These are phyloP conservation scores for Mycena albidolilacea DNA, from an alignment of 768 basidiomycete genomes.

Conservation along the genomic window DNA sequence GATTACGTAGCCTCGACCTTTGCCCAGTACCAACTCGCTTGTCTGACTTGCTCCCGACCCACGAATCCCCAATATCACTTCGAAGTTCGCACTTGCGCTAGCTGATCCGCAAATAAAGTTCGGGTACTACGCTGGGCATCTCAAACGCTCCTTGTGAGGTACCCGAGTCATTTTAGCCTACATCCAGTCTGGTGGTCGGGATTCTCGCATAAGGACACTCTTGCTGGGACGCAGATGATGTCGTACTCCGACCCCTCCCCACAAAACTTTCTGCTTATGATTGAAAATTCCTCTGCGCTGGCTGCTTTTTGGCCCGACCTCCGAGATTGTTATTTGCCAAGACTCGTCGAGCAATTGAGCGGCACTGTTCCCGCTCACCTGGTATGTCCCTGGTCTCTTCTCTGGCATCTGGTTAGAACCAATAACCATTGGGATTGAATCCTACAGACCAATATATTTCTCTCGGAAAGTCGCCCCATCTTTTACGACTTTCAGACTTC, in stretches of 20 bases:
- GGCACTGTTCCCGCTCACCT: slow-evolving; percentile 54
- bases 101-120: slow-evolving; percentile 26
- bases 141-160: background rate
- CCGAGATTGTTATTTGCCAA: slow-evolving; percentile 60
- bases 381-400: slow-evolving; percentile 50
- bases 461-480: slow-evolving; percentile 62
- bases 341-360: slow-evolving; percentile 59
- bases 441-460: slow-evolving; percentile 56
- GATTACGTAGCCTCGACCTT: slow-evolving; percentile 28
- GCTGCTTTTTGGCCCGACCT: slow-evolving; percentile 64
- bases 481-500: slow-evolving; percentile 47
- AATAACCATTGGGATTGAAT: slow-evolving; percentile 10
- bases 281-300: slow-evolving; percentile 70
- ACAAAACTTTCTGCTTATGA: slow-evolving; percentile 61
- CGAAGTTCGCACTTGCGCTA: slow-evolving; percentile 15
- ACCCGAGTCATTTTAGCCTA: background rate
- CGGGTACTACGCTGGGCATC: slow-evolving; percentile 25
- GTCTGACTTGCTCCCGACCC: slow-evolving; percentile 14
- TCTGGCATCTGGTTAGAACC: slow-evolving; percentile 4
- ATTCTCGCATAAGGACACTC: background rate
- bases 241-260: slow-evolving; percentile 15
- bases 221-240: slow-evolving; percentile 7
- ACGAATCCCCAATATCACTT: slow-evolving; percentile 10
- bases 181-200: background rate
- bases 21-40: slow-evolving; percentile 20